Percentiles rank a stretch among this genome's conserved stretches.
These are phyloP conservation scores for Boletus tylopilopsis DNA, from an alignment of 768 basidiomycete genomes.

Conservation along the genomic window DNA sequence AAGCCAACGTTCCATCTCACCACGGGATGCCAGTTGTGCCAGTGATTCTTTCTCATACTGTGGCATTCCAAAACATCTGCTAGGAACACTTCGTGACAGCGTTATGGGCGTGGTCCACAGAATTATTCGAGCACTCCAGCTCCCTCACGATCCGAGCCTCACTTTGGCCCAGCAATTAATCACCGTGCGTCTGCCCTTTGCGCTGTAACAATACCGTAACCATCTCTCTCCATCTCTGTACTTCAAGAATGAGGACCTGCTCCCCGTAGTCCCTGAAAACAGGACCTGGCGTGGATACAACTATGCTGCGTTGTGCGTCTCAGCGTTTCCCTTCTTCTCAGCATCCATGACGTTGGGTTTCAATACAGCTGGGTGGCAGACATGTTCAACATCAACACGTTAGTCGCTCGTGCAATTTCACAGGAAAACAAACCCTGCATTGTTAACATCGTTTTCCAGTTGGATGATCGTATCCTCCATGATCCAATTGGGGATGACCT, in stretches of 20 bases:
- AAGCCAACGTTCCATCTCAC: background rate
- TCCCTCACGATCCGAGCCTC: conserved; percentile 50
- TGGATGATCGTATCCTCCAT: conserved; percentile 79
- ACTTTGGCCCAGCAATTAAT: conserved; percentile 56
- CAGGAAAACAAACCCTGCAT: background rate
- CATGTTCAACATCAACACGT: conserved; percentile 77
- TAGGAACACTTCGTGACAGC: background rate
- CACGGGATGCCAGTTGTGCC: background rate
- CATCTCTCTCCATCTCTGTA: conserved; percentile 13
- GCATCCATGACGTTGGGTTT: conserved; percentile 1
- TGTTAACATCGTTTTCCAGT: conserved; percentile 30
- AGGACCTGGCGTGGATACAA: conserved; percentile 64
- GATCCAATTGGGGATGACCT: conserved; percentile 67
- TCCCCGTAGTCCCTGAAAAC: conserved; percentile 61
- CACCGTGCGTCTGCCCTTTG: conserved; percentile 37
- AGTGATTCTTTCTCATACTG: background rate
- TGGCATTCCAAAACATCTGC: background rate
- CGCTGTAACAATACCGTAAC: conserved; percentile 3
- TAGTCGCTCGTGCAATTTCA: conserved; percentile 24
- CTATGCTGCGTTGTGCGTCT: conserved; percentile 60
- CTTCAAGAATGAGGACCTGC: conserved; percentile 63
- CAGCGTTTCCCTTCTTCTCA: background rate
- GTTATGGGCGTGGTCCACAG: conserved; percentile 25
- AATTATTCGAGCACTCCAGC: conserved; percentile 40
- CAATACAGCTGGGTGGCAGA: conserved; percentile 72